Evolutionary conservation across 2,329 filamentous ascomycete species (phyloP).

Genomic region (Nakataea oryzae): DNA sequence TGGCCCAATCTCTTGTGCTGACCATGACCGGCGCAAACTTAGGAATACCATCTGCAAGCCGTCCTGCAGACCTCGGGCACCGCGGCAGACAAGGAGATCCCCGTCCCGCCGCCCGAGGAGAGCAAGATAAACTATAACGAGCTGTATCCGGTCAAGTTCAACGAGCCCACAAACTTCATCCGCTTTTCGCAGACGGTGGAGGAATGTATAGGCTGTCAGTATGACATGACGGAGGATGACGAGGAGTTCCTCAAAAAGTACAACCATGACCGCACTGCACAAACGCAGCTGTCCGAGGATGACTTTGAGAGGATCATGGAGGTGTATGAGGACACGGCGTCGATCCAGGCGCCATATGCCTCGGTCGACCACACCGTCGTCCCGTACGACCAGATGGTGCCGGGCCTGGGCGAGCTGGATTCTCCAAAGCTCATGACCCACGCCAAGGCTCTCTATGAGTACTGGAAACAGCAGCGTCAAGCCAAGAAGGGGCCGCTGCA

Average conservation of each 20-base stretch:
- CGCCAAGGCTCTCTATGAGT: slow-evolving; percentile 74
- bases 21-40: slow-evolving; percentile 20
- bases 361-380: slow-evolving; percentile 82
- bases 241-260: slow-evolving; percentile 73
- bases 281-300: slow-evolving; percentile 68
- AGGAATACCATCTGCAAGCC: slow-evolving; percentile 95
- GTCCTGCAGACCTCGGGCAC: slow-evolving; percentile 51
- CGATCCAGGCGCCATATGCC: slow-evolving; percentile 77
- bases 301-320: slow-evolving; percentile 92
- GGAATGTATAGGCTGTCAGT: slow-evolving; percentile 80
- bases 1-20: background rate
- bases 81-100: slow-evolving; percentile 51
- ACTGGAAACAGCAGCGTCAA: slow-evolving; percentile 71
- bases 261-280: slow-evolving; percentile 59
- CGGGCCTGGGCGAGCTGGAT: slow-evolving; percentile 46
- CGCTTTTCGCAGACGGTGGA: slow-evolving; percentile 97
- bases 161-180: slow-evolving; percentile 86
- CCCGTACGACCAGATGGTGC: slow-evolving; percentile 65
- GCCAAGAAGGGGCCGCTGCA: slow-evolving; percentile 62
- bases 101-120: slow-evolving; percentile 53
- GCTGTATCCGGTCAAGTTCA: slow-evolving; percentile 70
- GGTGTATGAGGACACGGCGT: slow-evolving; percentile 82
- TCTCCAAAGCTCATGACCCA: slow-evolving; percentile 39
- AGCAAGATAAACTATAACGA: slow-evolving; percentile 74
- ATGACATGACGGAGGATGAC: slow-evolving; percentile 92